Conservation (phyloP, 2,329 filamentous ascomycete species). For the Pseudocercospora pini-densiflorae region DNA sequence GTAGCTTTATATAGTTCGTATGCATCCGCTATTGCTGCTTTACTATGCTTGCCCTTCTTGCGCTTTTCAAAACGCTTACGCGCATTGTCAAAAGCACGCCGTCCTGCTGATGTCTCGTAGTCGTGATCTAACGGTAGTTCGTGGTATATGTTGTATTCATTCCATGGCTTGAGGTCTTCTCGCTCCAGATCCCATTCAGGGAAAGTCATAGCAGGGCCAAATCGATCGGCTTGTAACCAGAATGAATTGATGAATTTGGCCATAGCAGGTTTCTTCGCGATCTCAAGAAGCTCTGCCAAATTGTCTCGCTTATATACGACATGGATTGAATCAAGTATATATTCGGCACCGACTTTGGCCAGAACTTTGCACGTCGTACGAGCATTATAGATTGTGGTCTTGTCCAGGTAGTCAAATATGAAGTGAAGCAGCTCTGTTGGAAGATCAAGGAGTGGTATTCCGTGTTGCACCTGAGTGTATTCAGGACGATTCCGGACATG, state of each 20-base stretch:
- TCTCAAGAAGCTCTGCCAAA: background rate
- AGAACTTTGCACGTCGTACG: background rate
- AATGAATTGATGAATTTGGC: background rate
- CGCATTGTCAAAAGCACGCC: background rate
- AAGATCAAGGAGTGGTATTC: background rate
- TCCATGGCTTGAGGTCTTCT: background rate
- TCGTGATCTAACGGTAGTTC: background rate
- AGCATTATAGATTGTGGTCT: background rate
- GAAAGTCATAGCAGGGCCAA: background rate
- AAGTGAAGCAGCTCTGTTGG: constrained; percentile 5
- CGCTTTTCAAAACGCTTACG: background rate
- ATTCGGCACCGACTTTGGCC: background rate
- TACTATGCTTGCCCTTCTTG: constrained; percentile 1
- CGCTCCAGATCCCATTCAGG: background rate
- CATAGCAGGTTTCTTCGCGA: background rate
- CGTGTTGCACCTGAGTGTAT: background rate
- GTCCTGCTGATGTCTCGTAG: background rate
- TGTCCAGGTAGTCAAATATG: constrained; percentile 5
- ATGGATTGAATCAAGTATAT: background rate
- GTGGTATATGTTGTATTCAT: background rate
- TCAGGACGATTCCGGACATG: background rate
- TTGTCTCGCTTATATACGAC: background rate
- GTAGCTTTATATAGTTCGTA: background rate
- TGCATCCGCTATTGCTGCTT: background rate
- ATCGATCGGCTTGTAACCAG: background rate